Percentiles rank a stretch among this genome's conserved stretches.
Conservation (phyloP, 2,329 filamentous ascomycete genomes). For the Orbilia blumenaviensis region DNA sequence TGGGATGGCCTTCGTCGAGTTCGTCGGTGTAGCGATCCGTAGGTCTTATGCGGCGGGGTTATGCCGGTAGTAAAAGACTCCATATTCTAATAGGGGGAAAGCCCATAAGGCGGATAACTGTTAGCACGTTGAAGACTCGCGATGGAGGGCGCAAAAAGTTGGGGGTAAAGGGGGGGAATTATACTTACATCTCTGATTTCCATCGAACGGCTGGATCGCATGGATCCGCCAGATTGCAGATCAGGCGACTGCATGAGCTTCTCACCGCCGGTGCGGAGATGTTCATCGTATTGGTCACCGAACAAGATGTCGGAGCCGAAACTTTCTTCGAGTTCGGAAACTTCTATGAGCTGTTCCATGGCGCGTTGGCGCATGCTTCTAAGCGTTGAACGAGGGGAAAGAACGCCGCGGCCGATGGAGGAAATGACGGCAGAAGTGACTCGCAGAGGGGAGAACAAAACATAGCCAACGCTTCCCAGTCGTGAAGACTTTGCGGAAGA, state of each 20-base stretch:
- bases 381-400: conserved; percentile 43
- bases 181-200: conserved; percentile 50
- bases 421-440: conserved; percentile 44
- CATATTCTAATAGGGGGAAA: conserved; percentile 26
- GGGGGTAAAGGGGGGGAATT: conserved; percentile 5
- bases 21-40: conserved; percentile 29
- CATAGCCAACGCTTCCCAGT: conserved; percentile 34
- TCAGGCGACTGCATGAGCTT: conserved; percentile 37
- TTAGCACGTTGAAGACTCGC: conserved; percentile 34
- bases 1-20: conserved; percentile 20
- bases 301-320: conserved; percentile 47
- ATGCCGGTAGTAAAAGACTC: conserved; percentile 40
- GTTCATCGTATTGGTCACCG: conserved; percentile 52
- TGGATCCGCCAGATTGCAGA: conserved; percentile 17
- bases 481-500: conserved; percentile 31
- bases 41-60: conserved; percentile 16
- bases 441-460: conserved; percentile 45
- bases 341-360: conserved; percentile 49
- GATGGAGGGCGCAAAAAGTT: conserved; percentile 2
- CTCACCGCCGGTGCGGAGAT: conserved; percentile 41
- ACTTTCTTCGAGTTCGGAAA: conserved; percentile 49
- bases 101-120: conserved; percentile 1
- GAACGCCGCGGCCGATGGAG: conserved; percentile 39
- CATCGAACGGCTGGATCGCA: conserved; percentile 30
- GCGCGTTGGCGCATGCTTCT: conserved; percentile 45